Evolutionary conservation across 1,284 basidiomycete genomes (phyloP), one percentile per base, ranked within the genome.

Genomic region (Golubevia pallescens): DNA sequence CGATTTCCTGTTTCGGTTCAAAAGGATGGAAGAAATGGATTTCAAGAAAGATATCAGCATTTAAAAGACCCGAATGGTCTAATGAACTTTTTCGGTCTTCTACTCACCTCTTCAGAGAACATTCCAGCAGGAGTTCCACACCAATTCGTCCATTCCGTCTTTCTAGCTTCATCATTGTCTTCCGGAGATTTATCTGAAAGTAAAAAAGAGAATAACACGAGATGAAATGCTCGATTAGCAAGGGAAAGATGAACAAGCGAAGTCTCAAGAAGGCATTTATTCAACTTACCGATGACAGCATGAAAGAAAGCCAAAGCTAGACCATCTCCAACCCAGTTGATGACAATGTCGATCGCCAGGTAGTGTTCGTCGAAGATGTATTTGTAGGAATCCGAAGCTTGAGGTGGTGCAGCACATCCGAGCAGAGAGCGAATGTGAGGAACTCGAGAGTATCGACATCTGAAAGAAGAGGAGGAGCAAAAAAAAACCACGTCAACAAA

Each of bases 291-390:
- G 63, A 90, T 90, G 65, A 92, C 91, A 32, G 94, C 93, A 80
- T 99, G 95, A 73, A 97, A 92, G 88, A 99, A 99, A 81, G 94
- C 95, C 14, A 99, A 89, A 53, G 96, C 91, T 77, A 98, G 89
- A 51, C 92, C 93, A 64, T 95, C 92, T 23, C 93, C 93, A 60
- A 93, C 93, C 91, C 93, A 94, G 86, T 95, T 97, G 81, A 97
- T 92, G 75, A 96, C 93, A 75, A 99, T 90, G 86, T 97, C 94
- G 70, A 95, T 90, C 2, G 92, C 91, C 88, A 95, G 90, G 85
- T 94, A 97, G 80, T 94, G 88, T 55, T 88, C 88, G 87, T 96
- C 92, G 55, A 92, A 86, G 8, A 90, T 88, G 70, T 92, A 89
- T 80, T 90, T 90, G 67, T 91, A 89, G 1, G 89, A 90, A 66